phyloP scores from a whole-genome alignment of 306 rosid genomes.

The Lathyrus sativus region DNA sequence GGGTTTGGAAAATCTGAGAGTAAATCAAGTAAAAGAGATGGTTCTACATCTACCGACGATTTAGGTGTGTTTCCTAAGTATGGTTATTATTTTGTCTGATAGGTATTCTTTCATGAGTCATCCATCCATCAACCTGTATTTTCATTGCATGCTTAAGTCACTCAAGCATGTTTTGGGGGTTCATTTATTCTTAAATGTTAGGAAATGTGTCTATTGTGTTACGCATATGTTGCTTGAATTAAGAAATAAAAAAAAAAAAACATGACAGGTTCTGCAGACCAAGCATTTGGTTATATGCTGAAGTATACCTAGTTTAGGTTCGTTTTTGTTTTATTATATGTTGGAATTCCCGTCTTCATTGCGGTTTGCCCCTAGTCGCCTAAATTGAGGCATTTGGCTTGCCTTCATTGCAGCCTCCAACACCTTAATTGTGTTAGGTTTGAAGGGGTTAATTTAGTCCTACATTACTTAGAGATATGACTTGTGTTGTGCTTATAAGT shows the following conservation, averaged over 20 bases:
- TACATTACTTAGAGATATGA: too few species aligned
- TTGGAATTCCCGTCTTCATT: too few species aligned
- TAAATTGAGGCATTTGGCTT: too few species aligned
- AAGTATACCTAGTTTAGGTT: constrained; percentile 8
- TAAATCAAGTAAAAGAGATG: constrained; percentile 56
- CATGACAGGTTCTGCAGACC: not conserved
- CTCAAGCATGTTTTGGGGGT: constrained; percentile 18
- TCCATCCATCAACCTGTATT: constrained; percentile 9
- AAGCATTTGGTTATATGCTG: constrained; percentile 17
- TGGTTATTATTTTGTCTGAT: constrained; percentile 16
- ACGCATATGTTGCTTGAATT: constrained; percentile 5
- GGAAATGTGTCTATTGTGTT: not conserved
- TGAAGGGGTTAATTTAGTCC: too few species aligned
- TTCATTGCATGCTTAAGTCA: constrained; percentile 21
- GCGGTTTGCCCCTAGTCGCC: too few species aligned
- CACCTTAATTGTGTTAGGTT: too few species aligned
- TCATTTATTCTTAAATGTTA: constrained; percentile 7
- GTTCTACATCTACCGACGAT: constrained; percentile 83
- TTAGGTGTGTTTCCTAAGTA: constrained; percentile 58
- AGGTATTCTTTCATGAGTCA: not conserved
- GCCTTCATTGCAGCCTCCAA: too few species aligned
- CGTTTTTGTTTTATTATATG: constrained; percentile 18
- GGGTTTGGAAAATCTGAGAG: constrained; percentile 57
- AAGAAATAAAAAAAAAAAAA: not conserved
- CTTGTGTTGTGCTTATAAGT: too few species aligned